These are phyloP conservation scores for Fusarium compactum DNA, from an alignment of 2,329 filamentous ascomycete species.

Conservation along the genomic window DNA sequence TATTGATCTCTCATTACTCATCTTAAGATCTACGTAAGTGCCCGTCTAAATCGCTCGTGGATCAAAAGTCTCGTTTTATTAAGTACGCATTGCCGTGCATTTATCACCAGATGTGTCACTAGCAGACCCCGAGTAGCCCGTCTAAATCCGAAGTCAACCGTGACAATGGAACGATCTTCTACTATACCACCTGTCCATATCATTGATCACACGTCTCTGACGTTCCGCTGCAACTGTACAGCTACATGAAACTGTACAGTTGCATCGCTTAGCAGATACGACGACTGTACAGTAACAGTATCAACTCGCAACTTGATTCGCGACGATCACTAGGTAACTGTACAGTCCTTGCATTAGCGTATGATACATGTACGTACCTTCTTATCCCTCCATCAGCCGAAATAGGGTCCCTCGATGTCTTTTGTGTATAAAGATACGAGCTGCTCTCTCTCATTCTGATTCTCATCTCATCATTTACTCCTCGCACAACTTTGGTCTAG, in stretches of 20 bases:
- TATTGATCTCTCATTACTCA: not conserved
- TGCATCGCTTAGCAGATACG: rapidly evolving
- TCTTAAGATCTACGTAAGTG: not conserved
- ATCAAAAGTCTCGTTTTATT: too few relatives aligned
- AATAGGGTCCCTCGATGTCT: rapidly evolving
- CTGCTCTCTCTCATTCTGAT: not conserved
- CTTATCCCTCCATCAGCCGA: rapidly evolving
- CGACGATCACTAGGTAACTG: not conserved
- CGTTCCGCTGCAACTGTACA: not conserved
- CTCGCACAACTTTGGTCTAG: rapidly evolving
- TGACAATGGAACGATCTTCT: not conserved
- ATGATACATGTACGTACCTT: not conserved
- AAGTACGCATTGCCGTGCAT: too few relatives aligned
- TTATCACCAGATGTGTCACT: too few relatives aligned
- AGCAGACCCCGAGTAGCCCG: too few relatives aligned
- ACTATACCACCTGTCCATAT: not conserved
- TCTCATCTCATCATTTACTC: rapidly evolving
- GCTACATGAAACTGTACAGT: not conserved
- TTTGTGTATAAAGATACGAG: not conserved
- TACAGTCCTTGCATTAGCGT: slow-evolving; percentile 20
- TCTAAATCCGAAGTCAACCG: not conserved
- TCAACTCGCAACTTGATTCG: not conserved
- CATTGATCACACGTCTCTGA: not conserved
- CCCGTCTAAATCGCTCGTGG: too few relatives aligned
- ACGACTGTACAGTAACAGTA: not conserved